phyloP scores from a whole-genome alignment of 306 rosid genomes.

The Gastrolobium bilobum region DNA sequence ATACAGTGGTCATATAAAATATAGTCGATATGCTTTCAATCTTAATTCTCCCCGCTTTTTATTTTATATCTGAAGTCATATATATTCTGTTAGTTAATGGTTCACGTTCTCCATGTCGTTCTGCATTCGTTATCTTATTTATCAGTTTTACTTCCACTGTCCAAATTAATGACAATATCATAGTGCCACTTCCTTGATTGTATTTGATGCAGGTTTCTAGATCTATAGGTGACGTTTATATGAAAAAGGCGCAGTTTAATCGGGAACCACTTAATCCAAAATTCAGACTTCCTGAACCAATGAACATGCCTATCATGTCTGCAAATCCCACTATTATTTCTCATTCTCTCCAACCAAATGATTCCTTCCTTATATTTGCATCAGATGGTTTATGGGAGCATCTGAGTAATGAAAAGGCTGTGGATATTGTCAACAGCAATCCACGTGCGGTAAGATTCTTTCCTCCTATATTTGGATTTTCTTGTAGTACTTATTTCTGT shows the following conservation, averaged over 20 bases:
- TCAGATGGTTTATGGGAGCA: constrained; percentile 97
- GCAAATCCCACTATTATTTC: constrained; percentile 74
- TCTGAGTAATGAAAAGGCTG: constrained; percentile 85
- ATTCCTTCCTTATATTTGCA: constrained; percentile 92
- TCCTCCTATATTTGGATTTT: constrained; percentile 24
- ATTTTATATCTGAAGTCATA: constrained; percentile 29
- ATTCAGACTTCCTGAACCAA: constrained; percentile 88
- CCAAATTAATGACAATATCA: background rate
- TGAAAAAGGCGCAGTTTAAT: constrained; percentile 74
- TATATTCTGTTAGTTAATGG: background rate
- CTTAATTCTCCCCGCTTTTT: background rate
- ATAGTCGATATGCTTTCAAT: background rate
- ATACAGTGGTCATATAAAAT: background rate
- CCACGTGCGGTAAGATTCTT: constrained; percentile 69
- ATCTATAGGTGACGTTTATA: constrained; percentile 86
- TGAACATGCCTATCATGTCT: constrained; percentile 75
- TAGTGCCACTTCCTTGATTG: constrained; percentile 17
- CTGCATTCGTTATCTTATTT: constrained; percentile 4
- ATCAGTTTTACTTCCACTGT: constrained; percentile 3
- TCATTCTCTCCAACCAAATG: constrained; percentile 78
- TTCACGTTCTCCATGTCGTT: constrained; percentile 22
- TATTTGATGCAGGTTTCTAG: constrained; percentile 77
- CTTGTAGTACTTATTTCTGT: constrained; percentile 20
- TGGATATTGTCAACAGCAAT: constrained; percentile 81
- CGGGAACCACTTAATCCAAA: constrained; percentile 70